Base-by-base conservation (phyloP, 768 basidiomycete genomes). In the Candolleomyces efflorescens region DNA sequence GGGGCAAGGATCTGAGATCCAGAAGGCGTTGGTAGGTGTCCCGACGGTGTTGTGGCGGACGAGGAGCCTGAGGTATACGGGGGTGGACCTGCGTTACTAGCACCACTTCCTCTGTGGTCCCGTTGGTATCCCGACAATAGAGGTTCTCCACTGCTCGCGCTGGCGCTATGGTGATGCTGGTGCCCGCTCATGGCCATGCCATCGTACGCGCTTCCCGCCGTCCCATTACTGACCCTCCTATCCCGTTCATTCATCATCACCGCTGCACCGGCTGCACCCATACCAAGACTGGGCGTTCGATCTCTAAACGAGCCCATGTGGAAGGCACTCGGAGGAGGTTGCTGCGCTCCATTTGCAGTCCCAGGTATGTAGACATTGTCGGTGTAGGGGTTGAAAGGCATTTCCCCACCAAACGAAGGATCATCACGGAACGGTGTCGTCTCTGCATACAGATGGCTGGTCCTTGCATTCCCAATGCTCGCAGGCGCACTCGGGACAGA, bases 81-180 rank as follows among this genome's bases (percentile, higher is more conserved):
- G 12, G 58, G 58, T 5, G 58, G 58, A 37, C 5, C 20, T n/a
- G 18, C 36, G 23, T 6, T 26, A 23, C 12, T 38, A n/a, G 15
- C 24, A 23, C 26, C 20, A 41, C 36, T 50, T 3, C 23, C 17
- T 44, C 23, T 49, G 20, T 27, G 56, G 13, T 53, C 45, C 5
- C 44, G 41, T 10, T 69, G 68, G 56, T 76, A 82, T 12, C 74
- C 70, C 23, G 80, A 77, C 48, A 88, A 70, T 20, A 88, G 71
- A 24, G 84, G 84, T 61, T 88, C 86, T 55, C 78, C 78, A 69
- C 85, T 87, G 13, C 79, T 82, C 2, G 73, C 75, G 59, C 82
- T 82, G 46, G 23, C 37, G 36, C 46, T 59, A 13, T 18, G 56
- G 6, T 37, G 15, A 23, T 49, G 58, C 7, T 47, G 26, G n/a